Base-by-base conservation (phyloP, 495 filamentous ascomycete genomes). In the Lichina pygmaea region DNA sequence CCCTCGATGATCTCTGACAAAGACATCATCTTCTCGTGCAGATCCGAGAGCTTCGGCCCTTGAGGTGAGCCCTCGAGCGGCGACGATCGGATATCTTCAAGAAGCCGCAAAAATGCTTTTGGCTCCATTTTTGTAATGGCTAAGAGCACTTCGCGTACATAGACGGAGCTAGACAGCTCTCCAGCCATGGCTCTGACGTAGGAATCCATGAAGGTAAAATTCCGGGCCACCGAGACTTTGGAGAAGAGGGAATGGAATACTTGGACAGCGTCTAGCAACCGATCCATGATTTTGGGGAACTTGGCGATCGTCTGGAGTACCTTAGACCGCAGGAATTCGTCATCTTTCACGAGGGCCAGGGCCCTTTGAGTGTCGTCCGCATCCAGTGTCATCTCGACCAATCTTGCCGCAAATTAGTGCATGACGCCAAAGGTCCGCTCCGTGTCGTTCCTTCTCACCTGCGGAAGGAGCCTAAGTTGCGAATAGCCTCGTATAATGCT, bases 391-490 rank as follows among this genome's bases (percentile, higher is more conserved):
- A 61, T 53, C 45, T 70, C 66, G 34, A 59, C 68, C 41, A 63
- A 55, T 47, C 67, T 71, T 43, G 10, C 2, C 34, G 30, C 24
- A 24, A 4, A 24, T 24, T 24, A 24, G 24, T 24, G 24, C 24
- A 24, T 24, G 24, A 24, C 24, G 24, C 24, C 24, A 24, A 24
- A 4, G 1, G 24, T 24, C 24, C 4, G 24, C 24, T 24, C 4
- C 24, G 24, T 24, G 2, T 24, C 24, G 24, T 24, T 24, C 24
- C 24, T 24, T 34, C 60, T 50, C 61, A 77, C 69, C 61, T 65
- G 53, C 72, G 67, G 57, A 94, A 94, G 17, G 89, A 95, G 4
- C 73, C 70, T 2, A 92, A 59, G 44, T 72, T 84, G 50, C 86
- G 70, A 30, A 86, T 61, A 15, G 80, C 78, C 53, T 92, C 75